These are phyloP conservation scores for Scedosporium aurantiacum DNA, from an alignment of 2,329 filamentous ascomycete genomes.

Conservation along the genomic window DNA sequence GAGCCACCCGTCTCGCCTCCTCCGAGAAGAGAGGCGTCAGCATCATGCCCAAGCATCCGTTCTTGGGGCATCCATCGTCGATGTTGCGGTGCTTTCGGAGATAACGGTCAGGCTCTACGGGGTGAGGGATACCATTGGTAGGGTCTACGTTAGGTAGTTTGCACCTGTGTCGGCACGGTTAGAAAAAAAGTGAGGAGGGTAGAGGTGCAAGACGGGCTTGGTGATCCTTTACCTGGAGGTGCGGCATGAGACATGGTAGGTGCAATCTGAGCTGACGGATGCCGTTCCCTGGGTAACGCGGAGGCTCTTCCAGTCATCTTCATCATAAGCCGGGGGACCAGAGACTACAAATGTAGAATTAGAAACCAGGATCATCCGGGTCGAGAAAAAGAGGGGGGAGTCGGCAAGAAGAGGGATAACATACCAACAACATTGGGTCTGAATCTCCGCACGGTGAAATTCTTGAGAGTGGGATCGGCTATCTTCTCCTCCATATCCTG, in stretches of 20 bases:
- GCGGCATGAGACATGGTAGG: conserved; percentile 9
- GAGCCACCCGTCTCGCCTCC: conserved; percentile 14
- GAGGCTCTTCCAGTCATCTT: conserved; percentile 41
- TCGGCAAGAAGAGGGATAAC: conserved; percentile 10
- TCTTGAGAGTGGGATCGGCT: conserved; percentile 33
- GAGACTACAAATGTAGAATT: conserved; percentile 31
- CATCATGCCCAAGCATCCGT: conserved; percentile 55
- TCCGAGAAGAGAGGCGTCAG: conserved; percentile 43
- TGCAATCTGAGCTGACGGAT: conserved; percentile 29
- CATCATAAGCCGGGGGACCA: conserved; percentile 52
- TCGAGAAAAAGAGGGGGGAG: background rate
- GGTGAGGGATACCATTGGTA: conserved; percentile 43
- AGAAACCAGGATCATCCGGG: background rate
- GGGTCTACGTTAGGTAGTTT: conserved; percentile 62
- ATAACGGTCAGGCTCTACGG: conserved; percentile 44
- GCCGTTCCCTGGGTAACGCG: conserved; percentile 36
- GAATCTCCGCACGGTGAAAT: conserved; percentile 53
- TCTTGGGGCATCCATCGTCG: conserved; percentile 45
- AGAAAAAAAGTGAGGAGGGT: background rate
- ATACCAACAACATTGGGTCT: conserved; percentile 60
- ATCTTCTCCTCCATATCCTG: conserved; percentile 48
- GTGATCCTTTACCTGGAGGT: background rate
- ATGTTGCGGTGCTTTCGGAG: conserved; percentile 48
- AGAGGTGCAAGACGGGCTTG: background rate
- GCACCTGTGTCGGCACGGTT: conserved; percentile 31